phyloP scores from a whole-genome alignment of 306 rosid genomes.

The Casuarina equisetifolia region DNA sequence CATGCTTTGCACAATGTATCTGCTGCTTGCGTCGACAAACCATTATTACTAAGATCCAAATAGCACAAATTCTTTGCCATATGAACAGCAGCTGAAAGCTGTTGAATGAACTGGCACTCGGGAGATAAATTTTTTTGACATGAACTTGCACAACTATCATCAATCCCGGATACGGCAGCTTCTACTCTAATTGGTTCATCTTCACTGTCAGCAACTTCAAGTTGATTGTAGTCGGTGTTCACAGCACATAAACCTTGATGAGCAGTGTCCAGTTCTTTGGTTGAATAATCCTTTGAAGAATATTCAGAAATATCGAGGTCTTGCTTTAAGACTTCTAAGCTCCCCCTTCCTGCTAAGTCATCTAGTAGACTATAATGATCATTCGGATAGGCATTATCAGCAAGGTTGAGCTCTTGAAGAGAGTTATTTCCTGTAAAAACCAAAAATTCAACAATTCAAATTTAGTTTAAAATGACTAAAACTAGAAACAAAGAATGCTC shows the following conservation, averaged over 20 bases:
- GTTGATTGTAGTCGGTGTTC: slow-evolving; percentile 38
- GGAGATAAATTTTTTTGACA: slow-evolving; percentile 44
- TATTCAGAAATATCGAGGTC: slow-evolving; percentile 32
- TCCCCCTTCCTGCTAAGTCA: slow-evolving; percentile 32
- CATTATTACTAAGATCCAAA: slow-evolving; percentile 78
- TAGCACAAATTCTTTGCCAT: slow-evolving; percentile 54
- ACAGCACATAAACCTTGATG: slow-evolving; percentile 33
- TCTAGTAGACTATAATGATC: slow-evolving; percentile 35
- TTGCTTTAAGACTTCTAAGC: slow-evolving; percentile 33
- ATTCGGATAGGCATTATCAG: slow-evolving; percentile 47
- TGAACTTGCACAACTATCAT: slow-evolving; percentile 67
- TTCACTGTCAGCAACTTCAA: slow-evolving; percentile 87
- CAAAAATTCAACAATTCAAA: neutral
- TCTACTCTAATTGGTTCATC: slow-evolving; percentile 45
- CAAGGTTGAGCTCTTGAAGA: slow-evolving; percentile 77
- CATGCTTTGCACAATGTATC: slow-evolving; percentile 62
- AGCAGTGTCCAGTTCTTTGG: slow-evolving; percentile 40
- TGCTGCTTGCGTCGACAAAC: slow-evolving; percentile 52
- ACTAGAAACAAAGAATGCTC: slow-evolving; percentile 15
- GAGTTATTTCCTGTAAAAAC: slow-evolving; percentile 48
- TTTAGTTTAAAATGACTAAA: slow-evolving; percentile 7
- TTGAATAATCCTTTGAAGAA: slow-evolving; percentile 7
- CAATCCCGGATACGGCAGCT: slow-evolving; percentile 55
- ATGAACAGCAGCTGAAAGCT: slow-evolving; percentile 58
- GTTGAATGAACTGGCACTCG: slow-evolving; percentile 38